phyloP scores from a whole-genome alignment of 768 basidiomycete genomes.

The Suillus alpinus region DNA sequence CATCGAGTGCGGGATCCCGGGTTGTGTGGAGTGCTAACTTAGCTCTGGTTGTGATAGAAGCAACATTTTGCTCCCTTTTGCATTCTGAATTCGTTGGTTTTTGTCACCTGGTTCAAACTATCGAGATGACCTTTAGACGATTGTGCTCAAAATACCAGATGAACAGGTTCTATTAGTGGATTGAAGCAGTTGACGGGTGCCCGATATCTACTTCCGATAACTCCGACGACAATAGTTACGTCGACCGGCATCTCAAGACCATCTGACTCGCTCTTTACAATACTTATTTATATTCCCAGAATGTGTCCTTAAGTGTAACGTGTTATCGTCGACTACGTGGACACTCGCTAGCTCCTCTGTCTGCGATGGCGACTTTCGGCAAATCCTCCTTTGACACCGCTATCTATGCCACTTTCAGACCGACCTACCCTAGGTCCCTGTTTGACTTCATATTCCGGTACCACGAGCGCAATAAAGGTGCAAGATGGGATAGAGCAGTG shows the following conservation, averaged over 20 bases:
- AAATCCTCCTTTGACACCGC: conserved; percentile 67
- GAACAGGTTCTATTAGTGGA: no score
- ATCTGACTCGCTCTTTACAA: background rate
- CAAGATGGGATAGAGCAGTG: conserved; percentile 54
- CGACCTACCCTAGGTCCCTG: conserved; percentile 67
- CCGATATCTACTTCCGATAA: background rate
- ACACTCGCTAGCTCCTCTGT: background rate
- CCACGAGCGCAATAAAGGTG: conserved; percentile 35
- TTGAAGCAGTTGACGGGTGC: background rate
- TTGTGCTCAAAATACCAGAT: no score
- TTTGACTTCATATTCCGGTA: conserved; percentile 63
- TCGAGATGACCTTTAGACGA: no score
- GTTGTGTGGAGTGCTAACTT: no score
- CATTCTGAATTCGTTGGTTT: no score
- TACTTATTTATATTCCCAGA: background rate
- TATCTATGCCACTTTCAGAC: conserved; percentile 65
- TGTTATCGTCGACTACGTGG: background rate
- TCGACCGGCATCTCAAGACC: background rate
- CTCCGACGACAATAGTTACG: background rate
- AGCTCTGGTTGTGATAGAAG: no score
- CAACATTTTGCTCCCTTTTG: no score
- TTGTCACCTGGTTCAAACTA: no score
- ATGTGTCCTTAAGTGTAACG: background rate
- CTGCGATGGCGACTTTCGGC: conserved; percentile 71
- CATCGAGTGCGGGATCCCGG: no score